Conservation (phyloP, 345 rosid species). For the Euphorbia pulcherrima region DNA sequence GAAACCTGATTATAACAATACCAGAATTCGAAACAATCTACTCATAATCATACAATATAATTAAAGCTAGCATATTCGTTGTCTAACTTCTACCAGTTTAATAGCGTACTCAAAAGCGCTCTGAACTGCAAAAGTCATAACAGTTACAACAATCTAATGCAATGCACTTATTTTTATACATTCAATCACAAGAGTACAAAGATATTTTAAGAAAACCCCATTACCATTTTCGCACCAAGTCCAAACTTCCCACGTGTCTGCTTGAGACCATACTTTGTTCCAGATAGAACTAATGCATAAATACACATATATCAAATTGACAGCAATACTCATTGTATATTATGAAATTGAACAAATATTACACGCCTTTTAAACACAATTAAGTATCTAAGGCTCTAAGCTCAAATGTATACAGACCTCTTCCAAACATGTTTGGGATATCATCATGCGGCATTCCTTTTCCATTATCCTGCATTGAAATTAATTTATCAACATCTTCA, state of each 20-base stretch:
- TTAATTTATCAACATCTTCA: constrained; percentile 5
- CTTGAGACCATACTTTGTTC: constrained; percentile 94
- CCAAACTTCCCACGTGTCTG: constrained; percentile 99
- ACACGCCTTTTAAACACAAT: not conserved
- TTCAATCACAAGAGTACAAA: constrained; percentile 13
- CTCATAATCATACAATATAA: not conserved
- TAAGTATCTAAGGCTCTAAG: not conserved
- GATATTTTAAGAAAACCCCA: constrained; percentile 3
- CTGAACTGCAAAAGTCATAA: not conserved
- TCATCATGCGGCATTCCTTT: constrained; percentile 99
- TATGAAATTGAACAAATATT: not conserved
- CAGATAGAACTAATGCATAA: constrained; percentile 68
- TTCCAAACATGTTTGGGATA: constrained; percentile 96
- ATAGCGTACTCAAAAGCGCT: not conserved
- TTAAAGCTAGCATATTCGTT: not conserved
- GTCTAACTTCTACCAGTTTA: constrained; percentile 8
- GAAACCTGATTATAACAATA: not conserved
- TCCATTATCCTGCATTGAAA: constrained; percentile 79
- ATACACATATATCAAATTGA: constrained; percentile 16
- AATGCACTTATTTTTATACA: not conserved
- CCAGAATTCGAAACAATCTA: constrained; percentile 1
- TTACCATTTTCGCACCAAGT: constrained; percentile 98
- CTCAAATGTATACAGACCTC: constrained; percentile 46
- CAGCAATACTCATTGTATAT: not conserved
- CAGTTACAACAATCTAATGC: not conserved